Conservation (phyloP, 2,329 filamentous ascomycete species). For the Ophiosphaerella narmari region DNA sequence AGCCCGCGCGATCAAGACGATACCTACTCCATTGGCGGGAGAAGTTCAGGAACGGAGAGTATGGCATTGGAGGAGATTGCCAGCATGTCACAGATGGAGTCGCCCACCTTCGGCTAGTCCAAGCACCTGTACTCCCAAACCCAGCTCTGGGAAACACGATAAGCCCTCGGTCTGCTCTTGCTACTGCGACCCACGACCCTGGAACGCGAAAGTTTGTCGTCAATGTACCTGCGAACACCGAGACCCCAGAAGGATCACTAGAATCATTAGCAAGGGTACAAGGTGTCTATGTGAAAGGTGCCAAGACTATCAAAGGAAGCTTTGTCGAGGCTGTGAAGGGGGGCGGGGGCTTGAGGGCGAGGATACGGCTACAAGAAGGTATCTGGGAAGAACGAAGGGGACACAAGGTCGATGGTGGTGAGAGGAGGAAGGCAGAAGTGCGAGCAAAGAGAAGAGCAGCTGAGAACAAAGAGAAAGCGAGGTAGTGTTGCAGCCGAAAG, state of each 20-base stretch:
- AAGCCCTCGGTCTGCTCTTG: conserved; percentile 36
- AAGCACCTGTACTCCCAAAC: conserved; percentile 52
- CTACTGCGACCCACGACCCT: conserved; percentile 58
- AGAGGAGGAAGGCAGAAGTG: conserved; percentile 84
- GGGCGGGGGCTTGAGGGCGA: conserved; percentile 62
- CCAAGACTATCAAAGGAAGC: conserved; percentile 73
- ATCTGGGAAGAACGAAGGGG: conserved; percentile 91
- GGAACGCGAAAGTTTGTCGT: conserved; percentile 63
- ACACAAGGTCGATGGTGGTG: conserved; percentile 93
- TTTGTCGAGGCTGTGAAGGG: conserved; percentile 72
- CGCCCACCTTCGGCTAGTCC: conserved; percentile 62
- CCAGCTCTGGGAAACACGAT: conserved; percentile 30
- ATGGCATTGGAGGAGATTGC: conserved; percentile 83
- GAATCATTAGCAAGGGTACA: conserved; percentile 60
- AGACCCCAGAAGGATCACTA: conserved; percentile 43
- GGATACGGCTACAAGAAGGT: conserved; percentile 75
- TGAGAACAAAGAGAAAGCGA: conserved; percentile 72
- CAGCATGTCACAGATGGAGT: conserved; percentile 67
- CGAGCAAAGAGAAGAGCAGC: conserved; percentile 82
- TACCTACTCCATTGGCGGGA: conserved; percentile 90
- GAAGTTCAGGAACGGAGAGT: conserved; percentile 76
- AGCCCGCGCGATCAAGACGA: conserved; percentile 78
- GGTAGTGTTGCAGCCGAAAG: conserved; percentile 17
- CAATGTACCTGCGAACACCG: conserved; percentile 58
- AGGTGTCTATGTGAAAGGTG: conserved; percentile 70